These are phyloP conservation scores for Boletus eberwhitei DNA, from an alignment of 768 basidiomycete species.

Conservation along the genomic window DNA sequence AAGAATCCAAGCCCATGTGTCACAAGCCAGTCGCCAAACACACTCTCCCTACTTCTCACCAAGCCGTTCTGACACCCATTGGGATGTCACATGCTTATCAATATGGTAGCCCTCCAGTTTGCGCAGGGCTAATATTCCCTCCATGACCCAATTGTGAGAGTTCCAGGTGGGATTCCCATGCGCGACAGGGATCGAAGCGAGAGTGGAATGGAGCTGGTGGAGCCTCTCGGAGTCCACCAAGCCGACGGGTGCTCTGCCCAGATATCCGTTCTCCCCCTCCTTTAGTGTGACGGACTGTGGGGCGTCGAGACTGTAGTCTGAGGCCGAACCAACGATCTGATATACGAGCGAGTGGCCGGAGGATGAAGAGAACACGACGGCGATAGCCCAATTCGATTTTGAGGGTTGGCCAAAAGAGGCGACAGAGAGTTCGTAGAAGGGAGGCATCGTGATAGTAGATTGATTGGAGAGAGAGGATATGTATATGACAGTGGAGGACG, in stretches of 20 bases:
- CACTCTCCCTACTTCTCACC: conserved; percentile 21
- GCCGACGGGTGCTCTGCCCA: conserved; percentile 22
- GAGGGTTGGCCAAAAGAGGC: conserved; percentile 24
- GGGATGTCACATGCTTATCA: conserved; percentile 29
- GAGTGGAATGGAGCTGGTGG: conserved; percentile 27
- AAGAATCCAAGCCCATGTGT: conserved; percentile 8
- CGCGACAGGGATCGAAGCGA: conserved; percentile 24
- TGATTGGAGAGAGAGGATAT: too few relatives aligned
- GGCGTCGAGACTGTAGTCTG: conserved; percentile 30
- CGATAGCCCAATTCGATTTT: conserved; percentile 26
- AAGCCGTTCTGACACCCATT: conserved; percentile 30
- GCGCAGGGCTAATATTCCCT: conserved; percentile 28
- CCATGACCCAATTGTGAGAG: conserved; percentile 32
- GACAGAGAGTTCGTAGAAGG: conserved; percentile 33
- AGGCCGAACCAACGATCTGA: conserved; percentile 27
- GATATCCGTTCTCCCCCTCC: conserved; percentile 28
- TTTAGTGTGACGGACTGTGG: conserved; percentile 33
- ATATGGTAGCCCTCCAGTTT: conserved; percentile 28
- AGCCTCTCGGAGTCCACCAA: conserved; percentile 28
- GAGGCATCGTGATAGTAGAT: conserved; percentile 25
- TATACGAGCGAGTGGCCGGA: conserved; percentile 31
- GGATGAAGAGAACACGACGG: conserved; percentile 26
- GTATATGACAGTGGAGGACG: neutral
- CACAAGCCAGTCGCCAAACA: conserved; percentile 2
- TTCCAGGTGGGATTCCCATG: conserved; percentile 29